These are phyloP conservation scores for Fusarium sp. DNA, from an alignment of 2,329 filamentous ascomycete genomes.

Conservation along the genomic window DNA sequence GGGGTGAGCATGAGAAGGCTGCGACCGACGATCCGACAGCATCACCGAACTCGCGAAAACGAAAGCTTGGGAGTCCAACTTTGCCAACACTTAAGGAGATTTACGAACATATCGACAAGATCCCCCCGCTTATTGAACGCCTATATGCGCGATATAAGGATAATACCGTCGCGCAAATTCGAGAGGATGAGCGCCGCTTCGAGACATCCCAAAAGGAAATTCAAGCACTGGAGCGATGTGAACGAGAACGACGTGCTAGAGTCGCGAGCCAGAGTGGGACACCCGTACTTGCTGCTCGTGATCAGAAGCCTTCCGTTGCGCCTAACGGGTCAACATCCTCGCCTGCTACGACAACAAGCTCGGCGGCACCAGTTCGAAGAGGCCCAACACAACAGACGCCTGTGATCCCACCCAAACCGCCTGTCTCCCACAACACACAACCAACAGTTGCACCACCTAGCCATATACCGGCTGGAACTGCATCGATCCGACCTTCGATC, in stretches of 20 bases:
- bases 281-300: slow-evolving; percentile 46
- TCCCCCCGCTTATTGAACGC: slow-evolving; percentile 75
- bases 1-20: slow-evolving; percentile 55
- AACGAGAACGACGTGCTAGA: slow-evolving; percentile 50
- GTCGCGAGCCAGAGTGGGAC: slow-evolving; percentile 48
- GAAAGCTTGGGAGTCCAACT: slow-evolving; percentile 74
- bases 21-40: slow-evolving; percentile 55
- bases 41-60: slow-evolving; percentile 72
- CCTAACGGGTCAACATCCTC: slow-evolving; percentile 40
- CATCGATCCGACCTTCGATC: slow-evolving; percentile 42
- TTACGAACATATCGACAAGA: slow-evolving; percentile 70
- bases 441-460: slow-evolving; percentile 43
- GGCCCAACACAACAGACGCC: slow-evolving; percentile 46
- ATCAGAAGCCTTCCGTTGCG: slow-evolving; percentile 41
- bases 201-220: slow-evolving; percentile 73
- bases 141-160: slow-evolving; percentile 80
- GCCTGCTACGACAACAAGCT: slow-evolving; percentile 28
- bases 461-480: slow-evolving; percentile 41
- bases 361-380: slow-evolving; percentile 40
- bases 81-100: slow-evolving; percentile 73
- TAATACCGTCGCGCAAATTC: slow-evolving; percentile 73
- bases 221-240: slow-evolving; percentile 67
- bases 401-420: slow-evolving; percentile 49
- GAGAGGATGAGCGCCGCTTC: slow-evolving; percentile 76
- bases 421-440: slow-evolving; percentile 30